Conservation (phyloP, 2,329 filamentous ascomycete genomes). For the Neocatenulostroma microsporum region DNA sequence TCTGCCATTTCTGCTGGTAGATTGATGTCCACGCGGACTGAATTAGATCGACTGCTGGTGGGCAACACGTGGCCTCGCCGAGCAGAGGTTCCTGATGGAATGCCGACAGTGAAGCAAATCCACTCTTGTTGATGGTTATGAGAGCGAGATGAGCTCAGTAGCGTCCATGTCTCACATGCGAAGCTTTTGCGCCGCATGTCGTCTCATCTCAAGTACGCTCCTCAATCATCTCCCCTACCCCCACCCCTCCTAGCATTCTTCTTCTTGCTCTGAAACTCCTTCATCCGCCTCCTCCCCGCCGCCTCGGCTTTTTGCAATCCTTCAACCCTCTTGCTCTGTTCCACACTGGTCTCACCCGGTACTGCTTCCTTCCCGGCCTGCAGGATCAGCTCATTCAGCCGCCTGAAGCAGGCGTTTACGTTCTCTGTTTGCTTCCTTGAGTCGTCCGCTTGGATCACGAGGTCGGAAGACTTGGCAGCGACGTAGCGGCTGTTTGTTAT, state of each 20-base stretch:
- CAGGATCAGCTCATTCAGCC: constrained; percentile 48
- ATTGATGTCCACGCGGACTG: too few species aligned
- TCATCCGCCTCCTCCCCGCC: constrained; percentile 48
- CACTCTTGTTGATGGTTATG: too few species aligned
- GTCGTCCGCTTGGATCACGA: constrained; percentile 58
- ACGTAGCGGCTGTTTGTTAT: constrained; percentile 50
- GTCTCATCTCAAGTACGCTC: too few species aligned
- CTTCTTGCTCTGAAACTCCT: constrained; percentile 56
- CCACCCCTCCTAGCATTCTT: constrained; percentile 47
- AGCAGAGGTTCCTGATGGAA: too few species aligned
- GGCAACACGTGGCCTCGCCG: too few species aligned
- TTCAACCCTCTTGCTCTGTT: constrained; percentile 48
- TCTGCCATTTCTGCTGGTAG: too few species aligned
- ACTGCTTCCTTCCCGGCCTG: constrained; percentile 45
- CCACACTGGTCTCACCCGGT: constrained; percentile 53
- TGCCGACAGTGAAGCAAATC: too few species aligned
- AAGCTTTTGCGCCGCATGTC: too few species aligned
- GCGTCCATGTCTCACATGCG: too few species aligned
- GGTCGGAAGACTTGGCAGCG: constrained; percentile 44
- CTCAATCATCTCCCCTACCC: constrained; percentile 29
- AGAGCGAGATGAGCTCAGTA: too few species aligned
- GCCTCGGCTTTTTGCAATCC: constrained; percentile 52
- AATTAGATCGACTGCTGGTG: too few species aligned
- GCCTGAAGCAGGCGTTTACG: constrained; percentile 51
- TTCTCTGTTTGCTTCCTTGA: constrained; percentile 55